Conservation (phyloP, 1,139 yeast species). For the Geotrichum europaeum region DNA sequence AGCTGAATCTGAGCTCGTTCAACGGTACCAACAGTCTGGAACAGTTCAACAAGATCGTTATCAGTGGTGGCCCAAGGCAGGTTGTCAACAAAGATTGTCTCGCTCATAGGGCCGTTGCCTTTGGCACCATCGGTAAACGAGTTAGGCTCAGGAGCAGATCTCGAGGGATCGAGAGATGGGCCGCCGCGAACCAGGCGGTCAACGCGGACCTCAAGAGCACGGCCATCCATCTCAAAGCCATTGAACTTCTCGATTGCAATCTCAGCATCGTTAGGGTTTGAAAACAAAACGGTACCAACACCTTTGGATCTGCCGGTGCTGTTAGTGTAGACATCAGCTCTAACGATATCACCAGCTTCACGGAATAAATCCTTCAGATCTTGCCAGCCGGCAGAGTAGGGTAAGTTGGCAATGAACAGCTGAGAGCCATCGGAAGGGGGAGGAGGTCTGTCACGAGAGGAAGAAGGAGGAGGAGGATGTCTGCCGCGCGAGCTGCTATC, state of each 20-base stretch:
- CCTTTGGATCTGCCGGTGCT: conserved; percentile 78
- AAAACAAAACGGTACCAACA: conserved; percentile 85
- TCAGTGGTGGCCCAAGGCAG: conserved; percentile 85
- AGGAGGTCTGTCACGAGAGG: conserved; percentile 18
- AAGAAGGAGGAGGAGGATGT: conserved; percentile 22
- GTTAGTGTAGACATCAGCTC: conserved; percentile 73
- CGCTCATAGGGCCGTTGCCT: conserved; percentile 60
- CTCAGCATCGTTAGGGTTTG: conserved; percentile 74
- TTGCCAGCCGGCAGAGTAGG: conserved; percentile 78
- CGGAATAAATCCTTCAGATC: conserved; percentile 79
- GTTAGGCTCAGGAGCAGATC: conserved; percentile 21
- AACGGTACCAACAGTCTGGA: conserved; percentile 79
- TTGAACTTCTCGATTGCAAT: conserved; percentile 89
- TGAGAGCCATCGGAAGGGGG: conserved; percentile 41
- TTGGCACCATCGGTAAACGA: conserved; percentile 59
- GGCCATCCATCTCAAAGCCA: conserved; percentile 89
- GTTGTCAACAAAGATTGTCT: conserved; percentile 65
- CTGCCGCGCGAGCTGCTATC: conserved; percentile 24
- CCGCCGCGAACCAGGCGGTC: conserved; percentile 45
- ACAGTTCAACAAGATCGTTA: conserved; percentile 77
- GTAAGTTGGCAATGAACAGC: conserved; percentile 76
- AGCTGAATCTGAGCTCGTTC: conserved; percentile 70
- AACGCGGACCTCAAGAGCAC: conserved; percentile 66
- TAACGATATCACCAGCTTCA: conserved; percentile 63
- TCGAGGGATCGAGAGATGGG: conserved; percentile 30